Evolutionary conservation across 805 yeast genomes (phyloP), one percentile per base, ranked within the genome.

Genomic region (Ogataea naganishii): DNA sequence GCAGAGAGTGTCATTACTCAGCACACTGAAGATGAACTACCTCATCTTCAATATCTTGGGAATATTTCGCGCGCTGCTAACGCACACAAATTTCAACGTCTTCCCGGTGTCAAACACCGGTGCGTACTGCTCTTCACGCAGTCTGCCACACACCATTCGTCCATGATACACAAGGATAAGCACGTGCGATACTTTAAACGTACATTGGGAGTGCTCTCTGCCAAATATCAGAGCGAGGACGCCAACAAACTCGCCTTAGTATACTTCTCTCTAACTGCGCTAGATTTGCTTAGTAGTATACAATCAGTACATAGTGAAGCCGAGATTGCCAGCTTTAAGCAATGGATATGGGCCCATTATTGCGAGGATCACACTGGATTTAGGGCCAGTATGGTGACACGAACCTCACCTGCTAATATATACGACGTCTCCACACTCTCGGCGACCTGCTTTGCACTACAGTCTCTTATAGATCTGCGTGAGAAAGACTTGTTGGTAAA

Each of bases 391-490:
- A 41, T 57, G 16, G 59, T 67, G n/a, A 3, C 77, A 75, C 42
- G 47, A 49, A 16, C 39, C 47, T 19, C 35, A 31, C 5, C 24
- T 19, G 25, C 39, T 14, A 40, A 40, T 3, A 30, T 27, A 7
- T 76, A 72, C 43, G 86, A 78, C 44, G 57, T 74, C 1, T 72
- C 88, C 1, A 79, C 74, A 39, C 51, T 84, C 6, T 71, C 89
- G 1, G 73, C 86, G 5, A 86, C 96, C 0, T 74, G 76, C 40
- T 81, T 86, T 56, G 88, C 84, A 2, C 51, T 86, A 20, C 66
- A 72, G 20, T 59, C 67, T 8, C 57, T 81, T 22, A 47, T 73
- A 1, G 56, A 71, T n/a, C 54, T 81, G 10, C 59, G 61, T 19
- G 70, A 64, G 29, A 64, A 62, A 29, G 56, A 60, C 19, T 39